Percentiles rank a stretch among this genome's conserved stretches.
These are phyloP conservation scores for Thermomyces lanuginosus DNA, from an alignment of 2,329 filamentous ascomycete species.

Conservation along the genomic window DNA sequence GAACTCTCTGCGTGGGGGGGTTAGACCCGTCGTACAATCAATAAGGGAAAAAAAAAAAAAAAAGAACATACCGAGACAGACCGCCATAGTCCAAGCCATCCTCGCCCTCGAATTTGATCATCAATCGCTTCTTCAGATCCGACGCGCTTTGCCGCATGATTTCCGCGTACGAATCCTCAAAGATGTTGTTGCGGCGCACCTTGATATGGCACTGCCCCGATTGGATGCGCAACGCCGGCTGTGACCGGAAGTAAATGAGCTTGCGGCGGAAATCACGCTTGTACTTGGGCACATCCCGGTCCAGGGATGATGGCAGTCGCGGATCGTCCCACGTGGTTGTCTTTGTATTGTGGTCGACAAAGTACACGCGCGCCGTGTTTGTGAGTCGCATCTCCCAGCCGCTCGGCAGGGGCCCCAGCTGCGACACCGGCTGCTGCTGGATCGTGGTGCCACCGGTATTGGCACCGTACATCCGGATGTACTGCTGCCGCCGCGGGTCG, in stretches of 20 bases:
- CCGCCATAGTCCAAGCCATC: conserved; percentile 96
- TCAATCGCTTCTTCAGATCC: conserved; percentile 92
- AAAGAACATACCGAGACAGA: conserved; percentile 50
- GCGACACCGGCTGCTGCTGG: conserved; percentile 93
- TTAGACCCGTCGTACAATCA: not conserved
- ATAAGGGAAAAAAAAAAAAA: not conserved
- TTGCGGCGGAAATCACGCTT: conserved; percentile 98
- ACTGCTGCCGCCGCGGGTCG: conserved; percentile 89
- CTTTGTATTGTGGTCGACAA: conserved; percentile 98
- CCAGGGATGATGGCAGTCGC: conserved; percentile 79
- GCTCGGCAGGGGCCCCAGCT: conserved; percentile 84
- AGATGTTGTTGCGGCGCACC: conserved; percentile 88
- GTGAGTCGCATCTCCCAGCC: conserved; percentile 99
- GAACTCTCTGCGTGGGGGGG: conserved; percentile 52
- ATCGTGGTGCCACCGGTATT: conserved; percentile 64
- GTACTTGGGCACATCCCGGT: conserved; percentile 97
- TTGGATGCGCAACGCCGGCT: conserved; percentile 86
- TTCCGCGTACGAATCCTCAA: conserved; percentile 96
- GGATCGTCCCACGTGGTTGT: conserved; percentile 99
- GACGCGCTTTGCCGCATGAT: conserved; percentile 92
- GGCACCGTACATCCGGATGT: conserved; percentile 94
- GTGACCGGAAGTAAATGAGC: conserved; percentile 97
- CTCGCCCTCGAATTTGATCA: conserved; percentile 99
- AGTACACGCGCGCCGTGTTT: conserved; percentile 94
- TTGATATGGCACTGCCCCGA: conserved; percentile 98